Evolutionary conservation across 208 protist species (phyloP).

Genomic region (Naegleria lovaniensis): DNA sequence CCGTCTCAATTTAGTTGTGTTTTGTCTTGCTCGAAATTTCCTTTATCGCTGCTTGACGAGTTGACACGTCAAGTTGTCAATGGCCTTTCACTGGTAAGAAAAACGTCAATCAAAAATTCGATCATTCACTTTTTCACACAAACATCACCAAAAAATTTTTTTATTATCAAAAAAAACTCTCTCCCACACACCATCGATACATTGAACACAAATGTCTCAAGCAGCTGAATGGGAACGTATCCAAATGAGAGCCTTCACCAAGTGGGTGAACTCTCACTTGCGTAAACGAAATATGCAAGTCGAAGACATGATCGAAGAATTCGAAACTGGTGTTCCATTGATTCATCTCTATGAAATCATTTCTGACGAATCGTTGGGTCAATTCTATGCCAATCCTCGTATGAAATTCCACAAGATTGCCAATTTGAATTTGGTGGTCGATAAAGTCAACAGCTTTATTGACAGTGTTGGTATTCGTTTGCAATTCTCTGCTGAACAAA

Average conservation of each 20-base stretch:
- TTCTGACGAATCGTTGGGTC: slow-evolving; percentile 31
- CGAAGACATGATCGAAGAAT: slow-evolving; percentile 40
- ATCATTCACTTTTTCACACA: no score
- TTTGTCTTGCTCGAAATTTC: no score
- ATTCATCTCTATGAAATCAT: slow-evolving; percentile 43
- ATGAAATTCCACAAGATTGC: slow-evolving; percentile 43
- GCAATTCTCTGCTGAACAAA: slow-evolving; percentile 37
- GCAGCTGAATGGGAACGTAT: slow-evolving; percentile 20
- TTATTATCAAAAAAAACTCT: no score
- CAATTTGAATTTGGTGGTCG: slow-evolving; percentile 39
- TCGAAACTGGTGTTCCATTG: slow-evolving; percentile 41
- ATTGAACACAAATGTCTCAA: no score
- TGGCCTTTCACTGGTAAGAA: no score
- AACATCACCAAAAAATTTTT: no score
- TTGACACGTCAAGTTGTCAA: no score
- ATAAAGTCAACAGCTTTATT: slow-evolving; percentile 34
- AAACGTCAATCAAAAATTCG: no score
- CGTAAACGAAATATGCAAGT: slow-evolving; percentile 36
- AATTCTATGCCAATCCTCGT: slow-evolving; percentile 34
- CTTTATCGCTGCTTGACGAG: no score
- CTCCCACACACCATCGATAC: no score
- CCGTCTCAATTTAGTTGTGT: no score
- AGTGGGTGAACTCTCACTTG: slow-evolving; percentile 50
- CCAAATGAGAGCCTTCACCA: slow-evolving; percentile 43
- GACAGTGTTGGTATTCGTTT: slow-evolving; percentile 15